Evolutionary conservation across 768 basidiomycete genomes (phyloP).

Genomic region (Pleurotus pulmonarius): DNA sequence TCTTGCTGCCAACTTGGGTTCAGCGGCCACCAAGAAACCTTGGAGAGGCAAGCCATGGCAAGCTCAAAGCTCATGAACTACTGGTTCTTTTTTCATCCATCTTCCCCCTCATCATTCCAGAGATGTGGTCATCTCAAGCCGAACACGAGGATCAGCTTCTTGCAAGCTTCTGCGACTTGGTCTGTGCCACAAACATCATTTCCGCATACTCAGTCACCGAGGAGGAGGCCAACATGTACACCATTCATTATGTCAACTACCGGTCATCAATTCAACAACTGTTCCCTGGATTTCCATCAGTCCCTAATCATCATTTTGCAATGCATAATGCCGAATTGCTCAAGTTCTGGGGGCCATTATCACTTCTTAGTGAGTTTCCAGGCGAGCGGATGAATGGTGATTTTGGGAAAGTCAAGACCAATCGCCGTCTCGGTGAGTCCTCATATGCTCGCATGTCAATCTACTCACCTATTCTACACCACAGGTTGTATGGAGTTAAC

Average conservation of each 20-base stretch:
- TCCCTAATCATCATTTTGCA: slow-evolving; percentile 30
- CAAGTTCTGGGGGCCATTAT: slow-evolving; percentile 27
- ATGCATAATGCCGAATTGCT: slow-evolving; percentile 25
- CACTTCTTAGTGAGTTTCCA: slow-evolving; percentile 25
- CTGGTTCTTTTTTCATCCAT: slow-evolving; percentile 21
- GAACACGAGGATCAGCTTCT: slow-evolving; percentile 9
- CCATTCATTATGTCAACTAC: slow-evolving; percentile 19
- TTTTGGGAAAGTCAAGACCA: slow-evolving; percentile 21
- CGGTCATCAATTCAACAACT: slow-evolving; percentile 14
- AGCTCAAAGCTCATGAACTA: slow-evolving; percentile 28
- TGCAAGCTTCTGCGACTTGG: slow-evolving; percentile 20
- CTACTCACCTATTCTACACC: slow-evolving; percentile 2
- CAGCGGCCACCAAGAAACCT: slow-evolving; percentile 25
- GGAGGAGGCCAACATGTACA: slow-evolving; percentile 20
- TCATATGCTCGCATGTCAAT: background rate
- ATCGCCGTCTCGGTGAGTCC: slow-evolving; percentile 14
- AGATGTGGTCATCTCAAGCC: slow-evolving; percentile 19
- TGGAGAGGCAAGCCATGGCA: slow-evolving; percentile 26
- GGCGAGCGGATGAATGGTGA: slow-evolving; percentile 27
- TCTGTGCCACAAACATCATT: slow-evolving; percentile 22
- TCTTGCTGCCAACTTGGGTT: slow-evolving; percentile 16
- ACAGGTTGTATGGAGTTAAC: slow-evolving; percentile 11
- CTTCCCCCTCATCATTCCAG: slow-evolving; percentile 25
- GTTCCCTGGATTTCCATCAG: slow-evolving; percentile 16
- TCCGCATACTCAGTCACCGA: slow-evolving; percentile 18